Evolutionary conservation across 2,329 filamentous ascomycete genomes (phyloP).

Genomic region (Tolypocladium tropicale): DNA sequence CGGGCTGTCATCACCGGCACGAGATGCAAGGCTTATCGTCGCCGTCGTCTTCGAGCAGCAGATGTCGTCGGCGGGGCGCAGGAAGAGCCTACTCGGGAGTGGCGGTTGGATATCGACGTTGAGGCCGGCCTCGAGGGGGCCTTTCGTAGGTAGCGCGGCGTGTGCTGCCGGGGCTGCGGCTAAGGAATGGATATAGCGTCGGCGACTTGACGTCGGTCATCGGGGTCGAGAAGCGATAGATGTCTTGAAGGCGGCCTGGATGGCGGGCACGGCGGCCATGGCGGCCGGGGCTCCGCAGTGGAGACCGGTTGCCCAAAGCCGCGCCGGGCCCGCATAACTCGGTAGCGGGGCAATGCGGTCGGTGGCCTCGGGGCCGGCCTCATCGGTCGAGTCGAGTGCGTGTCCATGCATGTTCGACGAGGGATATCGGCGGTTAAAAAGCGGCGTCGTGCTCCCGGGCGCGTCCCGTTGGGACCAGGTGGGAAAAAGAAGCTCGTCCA

Average conservation of each 20-base stretch:
- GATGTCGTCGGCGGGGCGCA: not conserved
- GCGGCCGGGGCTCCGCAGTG: not conserved
- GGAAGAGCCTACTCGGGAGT: not conserved
- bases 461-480: not conserved
- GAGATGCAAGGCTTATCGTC: not conserved
- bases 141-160: not conserved
- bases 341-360: not conserved
- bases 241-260: not conserved
- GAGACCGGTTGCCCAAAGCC: not conserved
- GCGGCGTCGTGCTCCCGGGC: not conserved
- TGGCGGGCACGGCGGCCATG: not conserved
- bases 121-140: not conserved
- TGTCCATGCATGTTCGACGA: not conserved
- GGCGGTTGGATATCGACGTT: not conserved
- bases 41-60: not conserved
- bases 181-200: not conserved
- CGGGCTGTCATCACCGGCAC: not conserved
- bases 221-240: not conserved
- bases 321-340: not conserved
- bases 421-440: not conserved
- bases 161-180: not conserved
- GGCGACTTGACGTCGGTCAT: not conserved
- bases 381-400: not conserved
- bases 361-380: not conserved
- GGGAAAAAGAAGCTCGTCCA: not conserved